Base-by-base conservation (phyloP, 2,329 filamentous ascomycete genomes). In the Coleophoma cylindrospora region DNA sequence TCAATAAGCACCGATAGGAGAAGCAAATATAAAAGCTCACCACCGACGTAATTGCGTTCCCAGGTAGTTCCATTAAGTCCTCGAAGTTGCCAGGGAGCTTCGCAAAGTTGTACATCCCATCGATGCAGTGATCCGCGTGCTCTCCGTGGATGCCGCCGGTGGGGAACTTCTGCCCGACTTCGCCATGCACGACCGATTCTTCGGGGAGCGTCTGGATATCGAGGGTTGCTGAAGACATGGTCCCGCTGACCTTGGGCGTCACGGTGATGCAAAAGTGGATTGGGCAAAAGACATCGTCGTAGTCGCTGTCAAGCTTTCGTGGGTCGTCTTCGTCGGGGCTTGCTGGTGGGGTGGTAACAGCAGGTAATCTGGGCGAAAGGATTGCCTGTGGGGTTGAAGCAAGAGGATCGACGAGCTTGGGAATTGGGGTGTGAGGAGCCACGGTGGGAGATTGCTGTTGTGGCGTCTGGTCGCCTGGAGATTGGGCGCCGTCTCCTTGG, bases 101-200 rank as follows among this genome's bases (percentile, higher is more conserved):
- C 2, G 58, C 55, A 43, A 60, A 60, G 37, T 60, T 61, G 45
- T 57, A 58, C 27, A 54, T 22, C 3, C 58, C 58, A 43, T 55
- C 49, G n/a, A 56, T 46, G 19, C 52, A 47, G 8, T 45, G 48
- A 17, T 53, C 47, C 12, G 44, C 37, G 27, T 49, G 50, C 33
- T 57, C 53, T 8, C 38, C 38, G n/a, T 52, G 49, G 2, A 45
- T 37, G 34, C 52, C 51, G 2, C 37, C 45, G n/a, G 54, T 54
- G 6, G 54, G 54, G 37, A 59, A 57, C 15, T 46, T 52, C 32
- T 58, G 58, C 2, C 58, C 55, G 2, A 56, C 52, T 40, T 57
- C 51, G 9, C 53, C 52, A 13, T 50, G 46, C 14, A 58, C 52
- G 6, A 51, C 48, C 7, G 52, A 33, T 33, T 49, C 36, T 15